phyloP scores from a whole-genome alignment of 1,284 basidiomycete genomes.

The Gomphus bonarii region DNA sequence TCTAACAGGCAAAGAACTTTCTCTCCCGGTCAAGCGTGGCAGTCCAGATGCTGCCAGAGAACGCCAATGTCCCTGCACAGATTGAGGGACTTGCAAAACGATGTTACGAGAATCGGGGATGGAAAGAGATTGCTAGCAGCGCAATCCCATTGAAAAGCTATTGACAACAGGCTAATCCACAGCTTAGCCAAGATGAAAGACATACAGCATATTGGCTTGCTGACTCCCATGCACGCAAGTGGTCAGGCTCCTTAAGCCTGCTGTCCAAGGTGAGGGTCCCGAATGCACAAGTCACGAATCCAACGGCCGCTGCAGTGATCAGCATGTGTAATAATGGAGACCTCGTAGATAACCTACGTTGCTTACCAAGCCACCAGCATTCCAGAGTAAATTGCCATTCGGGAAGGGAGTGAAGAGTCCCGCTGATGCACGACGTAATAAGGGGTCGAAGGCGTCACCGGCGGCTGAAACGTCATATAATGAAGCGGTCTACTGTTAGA shows the following conservation, averaged over 20 bases:
- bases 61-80: constrained; percentile 48
- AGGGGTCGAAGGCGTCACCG: not conserved
- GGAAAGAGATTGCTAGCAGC: constrained; percentile 59
- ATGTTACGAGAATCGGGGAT: constrained; percentile 55
- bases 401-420: constrained; percentile 3
- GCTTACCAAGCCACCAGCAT: constrained; percentile 2
- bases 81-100: constrained; percentile 66
- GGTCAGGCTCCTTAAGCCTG: constrained; percentile 38
- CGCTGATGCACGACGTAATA: not conserved
- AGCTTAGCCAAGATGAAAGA: not conserved
- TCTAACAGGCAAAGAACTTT: constrained; percentile 21
- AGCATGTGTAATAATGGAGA: not conserved
- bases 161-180: not conserved
- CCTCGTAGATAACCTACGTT: not conserved
- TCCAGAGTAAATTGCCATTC: constrained; percentile 1
- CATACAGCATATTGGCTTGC: constrained; percentile 54
- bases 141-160: constrained; percentile 74
- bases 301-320: constrained; percentile 35
- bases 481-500: not conserved
- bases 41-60: constrained; percentile 64
- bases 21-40: constrained; percentile 49
- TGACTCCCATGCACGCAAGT: constrained; percentile 49
- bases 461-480: not conserved
- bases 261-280: constrained; percentile 55
- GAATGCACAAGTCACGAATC: constrained; percentile 60